These are phyloP conservation scores for Annulohypoxylon truncatum DNA, from an alignment of 2,329 filamentous ascomycete species.

Conservation along the genomic window DNA sequence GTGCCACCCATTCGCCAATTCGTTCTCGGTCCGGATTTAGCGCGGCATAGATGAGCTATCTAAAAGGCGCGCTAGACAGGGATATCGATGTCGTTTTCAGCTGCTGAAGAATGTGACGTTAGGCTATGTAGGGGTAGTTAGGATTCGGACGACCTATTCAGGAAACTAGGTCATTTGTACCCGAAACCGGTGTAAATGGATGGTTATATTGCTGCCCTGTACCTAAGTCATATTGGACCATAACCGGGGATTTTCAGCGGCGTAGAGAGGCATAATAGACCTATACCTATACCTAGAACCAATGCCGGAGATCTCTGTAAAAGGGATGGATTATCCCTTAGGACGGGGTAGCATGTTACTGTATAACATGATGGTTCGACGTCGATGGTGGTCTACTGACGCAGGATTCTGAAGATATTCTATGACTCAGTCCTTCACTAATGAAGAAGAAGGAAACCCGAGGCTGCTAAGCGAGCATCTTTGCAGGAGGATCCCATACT, in stretches of 20 bases:
- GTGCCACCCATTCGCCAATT: neutral
- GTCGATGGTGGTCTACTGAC: neutral
- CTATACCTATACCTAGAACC: neutral
- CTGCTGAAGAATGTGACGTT: slow-evolving; percentile 8
- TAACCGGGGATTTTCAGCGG: neutral
- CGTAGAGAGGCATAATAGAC: neutral
- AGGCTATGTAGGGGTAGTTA: neutral
- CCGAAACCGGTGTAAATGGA: slow-evolving; percentile 4
- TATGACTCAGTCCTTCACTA: neutral
- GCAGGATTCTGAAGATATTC: too few relatives aligned
- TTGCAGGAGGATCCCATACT: neutral
- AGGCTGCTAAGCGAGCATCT: neutral
- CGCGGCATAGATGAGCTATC: neutral
- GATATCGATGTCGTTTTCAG: neutral
- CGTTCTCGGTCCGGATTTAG: slow-evolving; percentile 20
- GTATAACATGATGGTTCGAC: neutral
- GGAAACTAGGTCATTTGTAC: neutral
- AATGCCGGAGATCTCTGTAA: neutral
- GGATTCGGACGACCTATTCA: neutral
- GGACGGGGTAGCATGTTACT: neutral
- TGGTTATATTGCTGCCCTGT: neutral
- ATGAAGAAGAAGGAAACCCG: neutral
- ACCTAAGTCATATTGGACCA: neutral
- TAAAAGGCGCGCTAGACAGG: slow-evolving; percentile 11
- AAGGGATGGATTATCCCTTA: neutral